These are phyloP conservation scores for Hypoxylon fuscum DNA, from an alignment of 495 filamentous ascomycete genomes.

Conservation along the genomic window DNA sequence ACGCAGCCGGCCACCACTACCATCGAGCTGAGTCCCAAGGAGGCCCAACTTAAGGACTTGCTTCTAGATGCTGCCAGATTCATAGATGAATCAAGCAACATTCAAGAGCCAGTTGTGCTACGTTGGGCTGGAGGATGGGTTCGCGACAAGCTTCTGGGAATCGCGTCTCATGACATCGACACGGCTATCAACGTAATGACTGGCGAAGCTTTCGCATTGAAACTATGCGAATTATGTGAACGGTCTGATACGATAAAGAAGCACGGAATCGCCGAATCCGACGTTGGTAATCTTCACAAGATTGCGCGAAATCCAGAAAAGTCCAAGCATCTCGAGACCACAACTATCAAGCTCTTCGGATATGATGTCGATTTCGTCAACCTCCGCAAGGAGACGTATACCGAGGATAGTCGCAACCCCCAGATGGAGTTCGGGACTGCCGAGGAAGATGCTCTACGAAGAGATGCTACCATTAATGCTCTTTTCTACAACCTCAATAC, in stretches of 20 bases:
- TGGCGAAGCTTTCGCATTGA: conserved; percentile 80
- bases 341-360: conserved; percentile 84
- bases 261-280: conserved; percentile 59
- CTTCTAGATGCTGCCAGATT: conserved; percentile 78
- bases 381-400: conserved; percentile 89
- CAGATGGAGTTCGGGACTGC: conserved; percentile 94
- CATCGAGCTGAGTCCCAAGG: conserved; percentile 70
- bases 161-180: conserved; percentile 89
- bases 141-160: conserved; percentile 89
- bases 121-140: conserved; percentile 99
- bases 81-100: conserved; percentile 64
- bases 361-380: conserved; percentile 96
- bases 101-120: conserved; percentile 65
- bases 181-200: conserved; percentile 96
- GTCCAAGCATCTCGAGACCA: conserved; percentile 96
- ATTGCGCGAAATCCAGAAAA: conserved; percentile 94
- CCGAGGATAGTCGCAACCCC: conserved; percentile 85
- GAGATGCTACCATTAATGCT: conserved; percentile 95
- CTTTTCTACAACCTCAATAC: conserved; percentile 94
- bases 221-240: conserved; percentile 65
- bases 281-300: conserved; percentile 73
- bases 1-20: conserved; percentile 44
- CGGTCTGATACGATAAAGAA: conserved; percentile 49
- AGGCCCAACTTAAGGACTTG: conserved; percentile 72
- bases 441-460: conserved; percentile 85